A percentile compares a stretch with the other conserved stretches of the same genome.
Evolutionary conservation across 2,329 filamentous ascomycete species (phyloP).

Genomic region (Pestalotiopsis sp.): DNA sequence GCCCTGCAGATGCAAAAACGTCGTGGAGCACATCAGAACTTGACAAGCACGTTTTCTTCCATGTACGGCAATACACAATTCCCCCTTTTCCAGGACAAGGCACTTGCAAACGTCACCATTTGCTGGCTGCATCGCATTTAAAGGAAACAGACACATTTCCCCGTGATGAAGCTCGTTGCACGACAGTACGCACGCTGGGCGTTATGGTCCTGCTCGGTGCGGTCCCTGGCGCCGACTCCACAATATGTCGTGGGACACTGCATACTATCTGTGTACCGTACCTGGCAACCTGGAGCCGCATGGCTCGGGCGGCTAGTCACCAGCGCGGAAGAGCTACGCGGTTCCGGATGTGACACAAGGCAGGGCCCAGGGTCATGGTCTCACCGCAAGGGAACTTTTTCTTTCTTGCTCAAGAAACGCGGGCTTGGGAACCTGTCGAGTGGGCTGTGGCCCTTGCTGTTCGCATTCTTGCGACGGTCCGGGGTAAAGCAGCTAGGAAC

Average conservation of each 20-base stretch:
- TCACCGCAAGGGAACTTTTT: slow-evolving; percentile 7
- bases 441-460: not conserved
- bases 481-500: not conserved
- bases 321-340: slow-evolving; percentile 3
- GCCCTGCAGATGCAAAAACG: not conserved
- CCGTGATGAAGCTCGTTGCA: not conserved
- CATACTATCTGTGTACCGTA: not conserved
- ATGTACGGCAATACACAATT: not conserved
- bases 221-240: slow-evolving; percentile 1
- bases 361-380: not conserved
- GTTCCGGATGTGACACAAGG: slow-evolving; percentile 3
- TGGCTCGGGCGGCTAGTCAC: not conserved
- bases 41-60: not conserved
- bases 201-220: not conserved
- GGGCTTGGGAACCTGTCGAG: not conserved
- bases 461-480: not conserved
- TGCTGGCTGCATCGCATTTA: not conserved
- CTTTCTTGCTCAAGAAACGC: not conserved
- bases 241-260: slow-evolving; percentile 7
- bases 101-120: not conserved
- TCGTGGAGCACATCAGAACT: not conserved
- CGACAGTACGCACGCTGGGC: too few relatives aligned
- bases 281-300: not conserved
- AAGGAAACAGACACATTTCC: not conserved
- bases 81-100: not conserved